phyloP scores from a whole-genome alignment of 2,329 filamentous ascomycete genomes.

The Botrytis aclada region DNA sequence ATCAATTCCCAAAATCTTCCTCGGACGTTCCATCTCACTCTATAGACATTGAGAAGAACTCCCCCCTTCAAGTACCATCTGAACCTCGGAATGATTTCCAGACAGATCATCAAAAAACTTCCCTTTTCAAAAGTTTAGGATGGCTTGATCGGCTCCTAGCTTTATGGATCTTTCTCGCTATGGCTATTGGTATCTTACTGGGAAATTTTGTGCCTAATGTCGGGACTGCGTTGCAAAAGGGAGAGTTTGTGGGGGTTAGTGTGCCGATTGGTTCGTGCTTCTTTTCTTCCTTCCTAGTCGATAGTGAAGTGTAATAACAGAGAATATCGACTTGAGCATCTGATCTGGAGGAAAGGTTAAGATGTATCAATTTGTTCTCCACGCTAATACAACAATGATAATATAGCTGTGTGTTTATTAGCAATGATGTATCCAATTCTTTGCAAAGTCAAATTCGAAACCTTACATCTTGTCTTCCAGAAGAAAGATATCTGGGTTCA shows the following conservation, averaged over 20 bases:
- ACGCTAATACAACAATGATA: neutral
- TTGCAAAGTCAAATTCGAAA: slow-evolving; percentile 80
- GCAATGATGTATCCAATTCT: slow-evolving; percentile 96
- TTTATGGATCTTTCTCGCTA: slow-evolving; percentile 64
- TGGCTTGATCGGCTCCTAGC: slow-evolving; percentile 51
- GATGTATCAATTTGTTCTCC: neutral
- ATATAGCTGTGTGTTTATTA: slow-evolving; percentile 68
- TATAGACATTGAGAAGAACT: slow-evolving; percentile 4
- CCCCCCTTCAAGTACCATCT: neutral
- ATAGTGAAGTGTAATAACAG: neutral
- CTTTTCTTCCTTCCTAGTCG: neutral
- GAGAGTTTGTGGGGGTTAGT: slow-evolving; percentile 61
- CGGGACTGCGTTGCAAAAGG: slow-evolving; percentile 55
- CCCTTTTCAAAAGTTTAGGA: slow-evolving; percentile 39
- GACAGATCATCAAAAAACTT: neutral
- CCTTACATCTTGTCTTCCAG: slow-evolving; percentile 63
- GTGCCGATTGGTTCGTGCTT: slow-evolving; percentile 55
- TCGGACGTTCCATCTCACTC: neutral
- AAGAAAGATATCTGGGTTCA: slow-evolving; percentile 70
- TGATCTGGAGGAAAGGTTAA: neutral
- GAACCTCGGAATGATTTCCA: neutral
- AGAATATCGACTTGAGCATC: neutral
- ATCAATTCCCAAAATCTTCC: neutral
- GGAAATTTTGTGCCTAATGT: slow-evolving; percentile 59
- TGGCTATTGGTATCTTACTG: slow-evolving; percentile 61